Evolutionary conservation across 441 rosid species (phyloP), one percentile per base, ranked within the genome.

Genomic region (Erodium texanum): DNA sequence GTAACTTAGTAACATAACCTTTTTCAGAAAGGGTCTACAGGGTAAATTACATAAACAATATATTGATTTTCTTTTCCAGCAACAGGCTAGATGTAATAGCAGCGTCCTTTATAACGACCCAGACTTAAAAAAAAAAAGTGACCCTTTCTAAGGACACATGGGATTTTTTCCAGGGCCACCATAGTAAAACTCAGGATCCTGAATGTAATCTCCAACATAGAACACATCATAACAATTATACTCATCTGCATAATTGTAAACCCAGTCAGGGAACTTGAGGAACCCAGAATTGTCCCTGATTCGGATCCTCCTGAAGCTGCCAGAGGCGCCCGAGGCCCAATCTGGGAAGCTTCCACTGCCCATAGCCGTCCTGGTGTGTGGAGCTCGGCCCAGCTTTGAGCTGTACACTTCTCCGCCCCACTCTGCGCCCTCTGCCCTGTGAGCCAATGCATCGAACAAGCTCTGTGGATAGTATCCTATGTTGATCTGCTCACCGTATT

Each of bases 361-460:
- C 97, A 90, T 87, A 8, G 63, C 67, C 1, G 97, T 83, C 19
- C 22, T 71, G 0, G 91, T 87, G 74, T 90, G 95, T 0, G 88
- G 90, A 12, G 68, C 23, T 10, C 58, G 75, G 64, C 61, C 84
- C 62, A 88, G 45, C 78, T 73, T 84, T 0, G 71, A 63, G 81
- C 93, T 90, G 70, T 81, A 81, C 2, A 88, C 93, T 75, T 83
- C 91, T 19, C 95, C 95, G 58, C 93, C 95, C 92, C 96, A 88
- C 24, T 88, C 82, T 0, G 83, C 91, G 0, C 64, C 66, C n/a
- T 76, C 77, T 7, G 85, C 89, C 8, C 79, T 83, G 27, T 66
- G 71, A 0, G 54, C 56, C 19, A 88, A 64, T 62, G 6, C n/a
- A 0, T 7, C 8, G n/a, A 85, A 87, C 61, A 85, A 77, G 9